Evolutionary conservation across 2,329 filamentous ascomycete species (phyloP), one percentile per base, ranked within the genome.

Genomic region (Geosmithia flava): DNA sequence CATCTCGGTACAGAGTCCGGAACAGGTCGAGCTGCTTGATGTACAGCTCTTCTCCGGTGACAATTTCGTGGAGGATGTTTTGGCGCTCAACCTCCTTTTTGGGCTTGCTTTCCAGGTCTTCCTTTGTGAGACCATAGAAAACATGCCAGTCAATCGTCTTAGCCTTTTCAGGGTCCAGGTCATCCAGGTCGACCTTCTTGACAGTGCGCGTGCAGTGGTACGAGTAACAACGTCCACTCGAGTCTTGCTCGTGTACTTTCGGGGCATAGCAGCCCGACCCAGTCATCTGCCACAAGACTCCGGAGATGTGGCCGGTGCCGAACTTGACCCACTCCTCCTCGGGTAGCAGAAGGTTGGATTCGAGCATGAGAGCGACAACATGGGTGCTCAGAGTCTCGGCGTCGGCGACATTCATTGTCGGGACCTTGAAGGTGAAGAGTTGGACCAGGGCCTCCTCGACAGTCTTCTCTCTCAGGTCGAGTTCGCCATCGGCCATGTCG

Each of bases 311-410:
- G 7, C 84, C 87, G 1, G 77, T 72, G 7, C 87, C 85, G 60
- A 97, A 90, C 60, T 94, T 96, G 54, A 98, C 84, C 93, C 94
- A 98, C 68, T 98, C 94, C 63, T 98, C 93, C 33, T 96, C 91
- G 15, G 83, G 82, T 5, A 94, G 71, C 30, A 98, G 69, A 11
- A 88, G 87, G 40, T 82, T 83, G 8, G 83, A 80, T 20, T 78
- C 75, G 54, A 91, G 78, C 87, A 98, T 93, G 44, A 83, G 78
- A 48, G 80, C 72, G 2, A 95, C 81, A 0, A 95, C 86, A 41
- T 80, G 80, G 50, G 79, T 77, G 52, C 87, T 87, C 47, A 98
- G 72, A 1, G 83, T 84, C 62, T 98, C 93, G 1, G 93, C 93
- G 70, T 98, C 94, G 6, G 91, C 90, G 42, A 93, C 91, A 57